Evolutionary conservation across 2,329 filamentous ascomycete genomes (phyloP).

Genomic region (Scopulariopsis brevicaulis): DNA sequence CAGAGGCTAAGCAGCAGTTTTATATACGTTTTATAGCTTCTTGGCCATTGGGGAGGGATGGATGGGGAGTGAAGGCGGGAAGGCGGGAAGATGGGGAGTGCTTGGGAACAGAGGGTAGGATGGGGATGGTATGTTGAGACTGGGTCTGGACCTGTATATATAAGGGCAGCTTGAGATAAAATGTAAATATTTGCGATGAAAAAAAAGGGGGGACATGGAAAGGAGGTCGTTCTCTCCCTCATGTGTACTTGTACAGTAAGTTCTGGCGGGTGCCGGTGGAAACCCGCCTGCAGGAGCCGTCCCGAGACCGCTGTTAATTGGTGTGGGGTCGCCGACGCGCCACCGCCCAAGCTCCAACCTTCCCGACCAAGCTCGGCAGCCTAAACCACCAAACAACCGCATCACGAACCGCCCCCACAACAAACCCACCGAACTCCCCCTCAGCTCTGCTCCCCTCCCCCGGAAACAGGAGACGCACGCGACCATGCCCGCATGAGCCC

Average conservation of each 20-base stretch:
- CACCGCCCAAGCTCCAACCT: background rate
- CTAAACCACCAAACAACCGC: background rate
- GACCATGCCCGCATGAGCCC: slow-evolving; percentile 1
- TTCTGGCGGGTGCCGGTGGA: background rate
- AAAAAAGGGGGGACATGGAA: too few species aligned
- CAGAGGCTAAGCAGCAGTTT: too few species aligned
- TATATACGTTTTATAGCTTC: too few species aligned
- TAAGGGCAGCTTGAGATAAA: too few species aligned
- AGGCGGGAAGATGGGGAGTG: too few species aligned
- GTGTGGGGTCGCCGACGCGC: background rate
- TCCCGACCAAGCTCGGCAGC: background rate
- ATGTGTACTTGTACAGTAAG: background rate
- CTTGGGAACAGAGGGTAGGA: too few species aligned
- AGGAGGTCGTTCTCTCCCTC: background rate
- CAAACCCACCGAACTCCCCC: background rate
- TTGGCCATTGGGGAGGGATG: too few species aligned
- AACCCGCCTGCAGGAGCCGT: background rate
- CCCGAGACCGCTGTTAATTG: background rate
- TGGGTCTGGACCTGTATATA: too few species aligned
- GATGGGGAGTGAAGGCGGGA: too few species aligned
- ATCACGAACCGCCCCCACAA: background rate
- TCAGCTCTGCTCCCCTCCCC: background rate
- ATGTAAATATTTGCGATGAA: too few species aligned
- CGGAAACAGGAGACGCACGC: background rate
- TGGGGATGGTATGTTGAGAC: too few species aligned